Percentiles rank a stretch among this genome's conserved stretches.
phyloP scores from a whole-genome alignment of 2,329 filamentous ascomycete species.

The Aspergillus sp. region DNA sequence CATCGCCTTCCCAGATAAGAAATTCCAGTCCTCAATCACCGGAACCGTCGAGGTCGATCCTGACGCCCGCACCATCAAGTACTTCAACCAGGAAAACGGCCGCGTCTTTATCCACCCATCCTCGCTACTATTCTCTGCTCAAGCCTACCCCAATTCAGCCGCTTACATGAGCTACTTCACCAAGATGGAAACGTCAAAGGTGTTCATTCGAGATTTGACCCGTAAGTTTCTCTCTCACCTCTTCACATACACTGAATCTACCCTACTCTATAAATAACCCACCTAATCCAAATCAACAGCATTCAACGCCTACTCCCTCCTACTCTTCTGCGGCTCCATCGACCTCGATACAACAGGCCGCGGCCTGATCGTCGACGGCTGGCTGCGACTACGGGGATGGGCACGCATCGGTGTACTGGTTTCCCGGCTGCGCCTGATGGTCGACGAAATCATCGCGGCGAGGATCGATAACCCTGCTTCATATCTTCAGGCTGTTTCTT shows the following conservation, averaged over 20 bases:
- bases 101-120: constrained; percentile 92
- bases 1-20: constrained; percentile 94
- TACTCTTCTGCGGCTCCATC: constrained; percentile 86
- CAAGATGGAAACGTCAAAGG: constrained; percentile 88
- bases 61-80: constrained; percentile 89
- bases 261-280: constrained; percentile 3
- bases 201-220: constrained; percentile 88
- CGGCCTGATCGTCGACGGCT: constrained; percentile 88
- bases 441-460: constrained; percentile 80
- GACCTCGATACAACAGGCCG: constrained; percentile 84
- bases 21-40: constrained; percentile 83
- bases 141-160: constrained; percentile 74
- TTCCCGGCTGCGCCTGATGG: constrained; percentile 78
- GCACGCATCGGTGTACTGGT: constrained; percentile 91
- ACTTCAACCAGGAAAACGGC: constrained; percentile 82
- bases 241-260: constrained; percentile 27
- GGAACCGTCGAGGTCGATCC: constrained; percentile 93
- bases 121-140: constrained; percentile 82
- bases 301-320: constrained; percentile 84
- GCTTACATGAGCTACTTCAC: constrained; percentile 87
- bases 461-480: constrained; percentile 77
- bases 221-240: constrained; percentile 59
- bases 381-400: constrained; percentile 87
- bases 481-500: constrained; percentile 49
- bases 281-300: constrained; percentile 44